Conservation (phyloP, 2,329 filamentous ascomycete genomes). For the Fusarium chlamydosporum region DNA sequence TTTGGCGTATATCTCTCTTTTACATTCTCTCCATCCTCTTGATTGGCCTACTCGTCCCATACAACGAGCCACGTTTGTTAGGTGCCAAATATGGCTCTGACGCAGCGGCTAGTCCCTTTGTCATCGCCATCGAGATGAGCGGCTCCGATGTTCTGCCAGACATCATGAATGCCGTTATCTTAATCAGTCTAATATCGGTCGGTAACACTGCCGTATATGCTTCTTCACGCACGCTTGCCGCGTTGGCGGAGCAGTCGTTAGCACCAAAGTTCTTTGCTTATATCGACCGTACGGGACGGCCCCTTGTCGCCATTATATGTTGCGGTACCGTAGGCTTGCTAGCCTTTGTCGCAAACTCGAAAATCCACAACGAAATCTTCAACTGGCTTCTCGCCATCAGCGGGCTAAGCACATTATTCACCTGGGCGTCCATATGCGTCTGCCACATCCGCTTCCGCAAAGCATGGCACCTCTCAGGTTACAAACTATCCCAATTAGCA, state of each 20-base stretch:
- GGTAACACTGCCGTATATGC: slow-evolving; percentile 93
- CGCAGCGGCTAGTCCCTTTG: slow-evolving; percentile 87
- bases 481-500: slow-evolving; percentile 79
- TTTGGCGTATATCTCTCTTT: slow-evolving; percentile 92
- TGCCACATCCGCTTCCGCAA: slow-evolving; percentile 90
- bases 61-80: slow-evolving; percentile 74
- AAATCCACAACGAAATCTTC: slow-evolving; percentile 74
- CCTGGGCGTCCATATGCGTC: slow-evolving; percentile 86
- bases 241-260: slow-evolving; percentile 74
- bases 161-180: slow-evolving; percentile 94
- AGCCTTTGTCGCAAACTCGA: slow-evolving; percentile 78
- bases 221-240: slow-evolving; percentile 72
- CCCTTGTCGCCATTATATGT: slow-evolving; percentile 77
- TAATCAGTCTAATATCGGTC: slow-evolving; percentile 91
- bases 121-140: slow-evolving; percentile 89
- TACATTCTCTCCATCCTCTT: slow-evolving; percentile 86
- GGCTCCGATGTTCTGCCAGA: slow-evolving; percentile 84
- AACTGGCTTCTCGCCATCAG: slow-evolving; percentile 85
- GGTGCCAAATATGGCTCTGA: slow-evolving; percentile 68
- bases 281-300: slow-evolving; percentile 84
- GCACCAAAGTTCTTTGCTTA: slow-evolving; percentile 83
- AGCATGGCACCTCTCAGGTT: slow-evolving; percentile 78
- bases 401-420: slow-evolving; percentile 80
- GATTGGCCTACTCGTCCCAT: slow-evolving; percentile 85
- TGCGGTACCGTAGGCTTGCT: slow-evolving; percentile 78